Percentiles rank a stretch among this genome's conserved stretches.
Evolutionary conservation across 1,139 yeast genomes (phyloP).

Genomic region (Spathaspora sp.): DNA sequence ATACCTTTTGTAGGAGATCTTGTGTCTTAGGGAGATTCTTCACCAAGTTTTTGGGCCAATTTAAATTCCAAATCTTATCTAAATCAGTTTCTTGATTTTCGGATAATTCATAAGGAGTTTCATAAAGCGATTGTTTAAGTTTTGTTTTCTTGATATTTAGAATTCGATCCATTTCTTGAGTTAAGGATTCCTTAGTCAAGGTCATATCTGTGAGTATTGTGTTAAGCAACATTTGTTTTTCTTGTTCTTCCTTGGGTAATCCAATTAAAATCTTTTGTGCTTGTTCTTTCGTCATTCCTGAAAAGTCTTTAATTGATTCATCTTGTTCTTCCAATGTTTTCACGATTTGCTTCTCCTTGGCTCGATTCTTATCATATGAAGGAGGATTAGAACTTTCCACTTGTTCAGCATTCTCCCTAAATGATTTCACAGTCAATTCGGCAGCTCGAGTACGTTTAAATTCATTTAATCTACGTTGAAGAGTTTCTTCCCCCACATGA

Average conservation of each 20-base stretch:
- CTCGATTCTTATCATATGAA: slow-evolving; percentile 58
- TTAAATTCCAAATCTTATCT: slow-evolving; percentile 18
- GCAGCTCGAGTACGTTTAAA: slow-evolving; percentile 80
- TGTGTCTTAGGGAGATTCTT: slow-evolving; percentile 54
- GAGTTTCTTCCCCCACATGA: slow-evolving; percentile 90
- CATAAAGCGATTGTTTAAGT: slow-evolving; percentile 14
- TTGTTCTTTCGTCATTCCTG: slow-evolving; percentile 10
- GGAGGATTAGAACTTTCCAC: slow-evolving; percentile 75
- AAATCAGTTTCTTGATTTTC: slow-evolving; percentile 9
- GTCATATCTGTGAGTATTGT: slow-evolving; percentile 27
- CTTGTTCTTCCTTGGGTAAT: slow-evolving; percentile 13
- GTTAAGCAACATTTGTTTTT: slow-evolving; percentile 17
- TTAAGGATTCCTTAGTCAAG: slow-evolving; percentile 16
- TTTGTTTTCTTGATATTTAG: slow-evolving; percentile 16
- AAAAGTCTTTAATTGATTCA: slow-evolving; percentile 12
- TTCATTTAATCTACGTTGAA: slow-evolving; percentile 86
- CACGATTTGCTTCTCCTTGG: slow-evolving; percentile 25
- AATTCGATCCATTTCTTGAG: slow-evolving; percentile 15
- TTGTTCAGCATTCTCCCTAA: slow-evolving; percentile 46
- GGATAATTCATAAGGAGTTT: slow-evolving; percentile 14
- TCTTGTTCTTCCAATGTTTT: slow-evolving; percentile 13
- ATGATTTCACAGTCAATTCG: slow-evolving; percentile 66
- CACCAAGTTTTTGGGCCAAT: slow-evolving; percentile 56
- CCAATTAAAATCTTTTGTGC: slow-evolving; percentile 4
- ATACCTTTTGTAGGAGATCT: slow-evolving; percentile 50